These are phyloP conservation scores for Naumovozyma baii DNA, from an alignment of 805 yeast genomes.

Conservation along the genomic window DNA sequence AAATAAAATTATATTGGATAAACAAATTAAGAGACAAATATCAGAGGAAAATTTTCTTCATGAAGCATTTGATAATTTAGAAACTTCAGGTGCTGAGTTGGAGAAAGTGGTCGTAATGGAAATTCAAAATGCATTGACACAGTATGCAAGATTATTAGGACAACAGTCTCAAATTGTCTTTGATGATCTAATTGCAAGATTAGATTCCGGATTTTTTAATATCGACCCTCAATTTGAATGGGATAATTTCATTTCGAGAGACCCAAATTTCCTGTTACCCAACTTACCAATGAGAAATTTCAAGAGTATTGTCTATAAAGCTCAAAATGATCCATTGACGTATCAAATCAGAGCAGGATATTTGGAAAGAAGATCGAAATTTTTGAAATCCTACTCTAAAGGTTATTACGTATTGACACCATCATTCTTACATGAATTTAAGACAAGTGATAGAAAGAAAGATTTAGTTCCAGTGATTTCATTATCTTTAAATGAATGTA, in stretches of 20 bases:
- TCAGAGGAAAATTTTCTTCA: conserved; percentile 78
- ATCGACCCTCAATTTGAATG: conserved; percentile 80
- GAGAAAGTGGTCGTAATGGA: conserved; percentile 83
- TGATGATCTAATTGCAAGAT: conserved; percentile 52
- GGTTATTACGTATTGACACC: conserved; percentile 92
- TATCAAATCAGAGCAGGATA: conserved; percentile 64
- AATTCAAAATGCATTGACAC: conserved; percentile 70
- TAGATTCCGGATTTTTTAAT: conserved; percentile 60
- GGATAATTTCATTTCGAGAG: conserved; percentile 70
- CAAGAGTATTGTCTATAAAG: conserved; percentile 54
- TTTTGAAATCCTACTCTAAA: conserved; percentile 77
- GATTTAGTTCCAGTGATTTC: conserved; percentile 82
- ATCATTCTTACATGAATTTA: conserved; percentile 81
- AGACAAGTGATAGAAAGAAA: conserved; percentile 67
- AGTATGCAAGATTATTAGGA: conserved; percentile 60
- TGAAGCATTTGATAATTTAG: conserved; percentile 81
- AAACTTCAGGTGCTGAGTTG: conserved; percentile 77
- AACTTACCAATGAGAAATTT: conserved; percentile 50
- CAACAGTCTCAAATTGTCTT: conserved; percentile 66
- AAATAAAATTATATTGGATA: conserved; percentile 59
- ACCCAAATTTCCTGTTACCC: conserved; percentile 60
- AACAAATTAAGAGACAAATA: conserved; percentile 67
- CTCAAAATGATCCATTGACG: conserved; percentile 62
- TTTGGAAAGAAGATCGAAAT: conserved; percentile 85
- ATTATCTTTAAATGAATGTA: conserved; percentile 66